Evolutionary conservation across 306 rosid species (phyloP), one percentile per base, ranked within the genome.

Genomic region (Trifolium pratense): DNA sequence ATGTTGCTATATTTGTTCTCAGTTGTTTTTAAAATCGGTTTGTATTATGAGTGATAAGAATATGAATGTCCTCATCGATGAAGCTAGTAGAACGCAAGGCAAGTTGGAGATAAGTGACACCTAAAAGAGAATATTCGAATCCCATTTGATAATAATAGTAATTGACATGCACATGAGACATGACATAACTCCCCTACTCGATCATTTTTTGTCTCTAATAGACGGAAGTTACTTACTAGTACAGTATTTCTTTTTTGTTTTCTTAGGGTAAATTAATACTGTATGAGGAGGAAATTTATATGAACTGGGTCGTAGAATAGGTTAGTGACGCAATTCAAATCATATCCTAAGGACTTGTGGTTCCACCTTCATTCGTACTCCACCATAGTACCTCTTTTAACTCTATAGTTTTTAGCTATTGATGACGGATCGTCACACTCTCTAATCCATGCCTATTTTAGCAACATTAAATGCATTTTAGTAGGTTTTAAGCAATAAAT

Each of bases 141-240:
- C 26, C 39, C 40, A 29, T 29, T 26, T 15, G 65, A 59, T 29
- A 59, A 59, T 26, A 57, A 12, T 29, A 59, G 26, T 26, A 57
- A 23, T 59, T 29, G 65, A 59, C 65, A 6, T 3, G 63, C 40
- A 14, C 18, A 3, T 2, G 62, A 29, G 32, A 29, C 17, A 5
- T 59, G 12, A 58, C 40, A 31, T 59, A 26, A 59, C 37, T 59
- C 20, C 16, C 20, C 12, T 29, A 26, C 65, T 29, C 18, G n/a
- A 32, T 26, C n/a, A n/a, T 26, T 36, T 59, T 59, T 59, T 59
- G 65, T 59, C 65, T 59, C 65, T 59, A 26, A 29, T 59, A 59
- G 65, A 12, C 17, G 40, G 2, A 59, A 59, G 62, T 56, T 21
- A 29, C 32, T 56, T 21, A 29, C 32, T 29, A 29, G 32, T 29